A percentile compares a stretch with the other conserved stretches of the same genome.
phyloP scores from a whole-genome alignment of 805 yeast species.

The Starmerella roubikii region DNA sequence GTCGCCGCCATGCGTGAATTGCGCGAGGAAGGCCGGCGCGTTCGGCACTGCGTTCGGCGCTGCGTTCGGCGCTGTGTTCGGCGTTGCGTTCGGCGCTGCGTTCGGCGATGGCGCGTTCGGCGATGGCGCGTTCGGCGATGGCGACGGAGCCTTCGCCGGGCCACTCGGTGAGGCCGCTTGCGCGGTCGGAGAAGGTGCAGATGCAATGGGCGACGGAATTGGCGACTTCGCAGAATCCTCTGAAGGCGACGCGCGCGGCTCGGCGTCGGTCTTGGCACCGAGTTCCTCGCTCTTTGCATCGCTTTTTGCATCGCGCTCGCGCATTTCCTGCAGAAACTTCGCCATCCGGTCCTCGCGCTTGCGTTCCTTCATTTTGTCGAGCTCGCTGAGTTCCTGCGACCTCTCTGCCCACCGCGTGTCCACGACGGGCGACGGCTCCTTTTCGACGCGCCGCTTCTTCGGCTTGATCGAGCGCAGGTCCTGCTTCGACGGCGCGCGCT shows the following conservation, averaged over 20 bases:
- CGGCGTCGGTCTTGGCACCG: neutral
- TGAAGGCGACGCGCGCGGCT: neutral
- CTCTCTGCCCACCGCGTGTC: slow-evolving; percentile 10
- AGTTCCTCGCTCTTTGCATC: neutral
- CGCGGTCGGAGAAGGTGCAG: too few species aligned
- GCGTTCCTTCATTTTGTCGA: slow-evolving; percentile 19
- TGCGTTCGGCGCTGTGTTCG: neutral
- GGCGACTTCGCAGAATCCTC: neutral
- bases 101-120: too few species aligned
- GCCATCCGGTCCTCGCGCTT: slow-evolving; percentile 26
- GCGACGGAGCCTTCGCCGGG: too few species aligned
- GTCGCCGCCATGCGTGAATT: neutral
- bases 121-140: too few species aligned
- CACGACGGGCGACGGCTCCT: too few species aligned
- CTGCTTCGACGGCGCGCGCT: too few species aligned
- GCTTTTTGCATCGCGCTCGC: slow-evolving; percentile 5
- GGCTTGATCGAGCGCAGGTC: slow-evolving; percentile 14
- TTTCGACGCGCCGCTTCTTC: slow-evolving; percentile 6
- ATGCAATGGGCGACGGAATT: neutral
- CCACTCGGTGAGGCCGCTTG: too few species aligned
- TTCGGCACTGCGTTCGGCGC: neutral
- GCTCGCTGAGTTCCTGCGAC: slow-evolving; percentile 15
- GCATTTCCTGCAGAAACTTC: slow-evolving; percentile 22
- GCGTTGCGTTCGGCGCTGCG: neutral
- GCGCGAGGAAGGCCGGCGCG: neutral